phyloP scores from a whole-genome alignment of 768 basidiomycete species.

The Fomitopsis serialis region DNA sequence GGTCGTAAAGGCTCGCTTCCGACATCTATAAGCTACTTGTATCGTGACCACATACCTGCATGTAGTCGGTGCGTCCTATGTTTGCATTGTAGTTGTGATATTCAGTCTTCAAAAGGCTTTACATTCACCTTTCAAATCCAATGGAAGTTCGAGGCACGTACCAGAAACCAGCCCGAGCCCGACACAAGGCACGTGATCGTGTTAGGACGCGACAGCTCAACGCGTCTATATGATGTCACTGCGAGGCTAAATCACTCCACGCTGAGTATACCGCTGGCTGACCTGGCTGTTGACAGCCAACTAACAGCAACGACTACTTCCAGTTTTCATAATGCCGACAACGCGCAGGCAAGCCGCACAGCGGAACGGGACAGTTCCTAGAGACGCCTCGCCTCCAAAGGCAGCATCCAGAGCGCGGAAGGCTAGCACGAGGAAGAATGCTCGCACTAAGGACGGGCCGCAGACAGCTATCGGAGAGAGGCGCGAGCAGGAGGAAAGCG shows the following conservation, averaged over 20 bases:
- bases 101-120: too few relatives aligned
- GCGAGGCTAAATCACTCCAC: too few relatives aligned
- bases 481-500: constrained; percentile 13
- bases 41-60: not conserved
- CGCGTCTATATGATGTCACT: too few relatives aligned
- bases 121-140: too few relatives aligned
- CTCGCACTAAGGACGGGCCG: constrained; percentile 3
- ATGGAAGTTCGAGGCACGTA: too few relatives aligned
- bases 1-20: constrained; percentile 4
- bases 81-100: not conserved
- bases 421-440: constrained; percentile 4
- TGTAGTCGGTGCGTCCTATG: not conserved
- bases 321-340: constrained; percentile 17
- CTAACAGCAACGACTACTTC: too few relatives aligned
- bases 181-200: too few relatives aligned
- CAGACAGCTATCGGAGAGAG: constrained; percentile 14
- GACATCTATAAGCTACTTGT: not conserved
- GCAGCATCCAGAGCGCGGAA: constrained; percentile 8
- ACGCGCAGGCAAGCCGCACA: constrained; percentile 15
- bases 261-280: too few relatives aligned
- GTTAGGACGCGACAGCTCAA: too few relatives aligned
- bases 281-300: too few relatives aligned
- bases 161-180: too few relatives aligned
- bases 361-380: not conserved
- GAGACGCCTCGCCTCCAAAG: constrained; percentile 5